Evolutionary conservation across 306 rosid species (phyloP), one percentile per base, ranked within the genome.

Genomic region (Fragaria iinumae): DNA sequence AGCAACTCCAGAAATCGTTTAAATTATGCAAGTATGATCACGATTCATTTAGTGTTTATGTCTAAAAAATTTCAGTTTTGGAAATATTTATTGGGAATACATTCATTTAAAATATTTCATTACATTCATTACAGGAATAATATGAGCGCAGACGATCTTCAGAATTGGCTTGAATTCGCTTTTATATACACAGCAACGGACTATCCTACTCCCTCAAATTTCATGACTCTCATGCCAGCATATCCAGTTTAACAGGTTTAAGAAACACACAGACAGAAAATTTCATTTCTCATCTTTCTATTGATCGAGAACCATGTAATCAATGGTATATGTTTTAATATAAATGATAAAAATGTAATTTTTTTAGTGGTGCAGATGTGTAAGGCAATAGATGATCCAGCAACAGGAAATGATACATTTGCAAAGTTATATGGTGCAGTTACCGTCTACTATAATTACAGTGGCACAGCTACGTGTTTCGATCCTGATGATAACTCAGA

Each of bases 201-300:
- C 84, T 94, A 94, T 85, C 98, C 98, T 0, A 89, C 96, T n/a
- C 89, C 98, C 32, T 83, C 91, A 38, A 89, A 85, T 84, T 94
- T 94, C 76, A 1, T 94, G 0, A 84, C 2, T 65, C 93, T 95
- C 0, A 12, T 94, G 82, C 98, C 98, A 12, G 91, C 97, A 66
- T 88, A 86, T 77, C 98, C 98, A 1, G 89, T 94, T 3, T 91
- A 65, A 85, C 86, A 89, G 91, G 98, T 91, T 11, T 67, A 14
- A 69, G 0, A 23, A 10, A 43, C 3, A 21, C 14, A 11, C 2
- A 57, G 0, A 0, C 0, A 8, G 8, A 49, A 11, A 3, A 11
- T 11, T 38, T 6, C 9, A 2, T 21, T 13, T 25, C 14, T 34
- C 2, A 18, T 32, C 32, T 25, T 8, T 6, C 4, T 16, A 7